Evolutionary conservation across 1,284 basidiomycete species (phyloP).

Genomic region (Butyriboletus regius): DNA sequence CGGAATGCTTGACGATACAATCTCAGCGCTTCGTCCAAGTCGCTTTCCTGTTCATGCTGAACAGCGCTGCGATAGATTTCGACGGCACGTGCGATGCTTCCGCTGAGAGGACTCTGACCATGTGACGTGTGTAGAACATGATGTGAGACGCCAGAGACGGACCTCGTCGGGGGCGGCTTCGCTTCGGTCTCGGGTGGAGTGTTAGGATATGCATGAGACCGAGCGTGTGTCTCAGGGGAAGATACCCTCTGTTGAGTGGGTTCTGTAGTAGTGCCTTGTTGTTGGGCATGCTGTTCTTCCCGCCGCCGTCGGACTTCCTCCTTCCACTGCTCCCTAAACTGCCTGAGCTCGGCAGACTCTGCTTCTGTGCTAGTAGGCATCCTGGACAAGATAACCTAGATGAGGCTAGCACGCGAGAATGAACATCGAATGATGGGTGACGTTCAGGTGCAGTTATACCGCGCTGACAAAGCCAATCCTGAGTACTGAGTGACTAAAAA

Average conservation of each 20-base stretch:
- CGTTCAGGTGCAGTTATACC: not conserved
- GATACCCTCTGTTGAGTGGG: not conserved
- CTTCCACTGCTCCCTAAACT: slow-evolving; percentile 70
- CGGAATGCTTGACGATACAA: slow-evolving; percentile 76
- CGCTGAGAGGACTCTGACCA: slow-evolving; percentile 27
- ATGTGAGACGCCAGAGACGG: slow-evolving; percentile 6
- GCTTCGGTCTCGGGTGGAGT: not conserved
- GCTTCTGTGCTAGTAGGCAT: slow-evolving; percentile 7
- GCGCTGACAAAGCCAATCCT: slow-evolving; percentile 18
- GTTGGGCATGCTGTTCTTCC: slow-evolving; percentile 16
- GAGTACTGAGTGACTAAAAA: no score
- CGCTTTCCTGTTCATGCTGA: slow-evolving; percentile 62
- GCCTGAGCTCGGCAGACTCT: slow-evolving; percentile 50
- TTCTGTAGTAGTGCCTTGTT: not conserved
- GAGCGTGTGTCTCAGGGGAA: not conserved
- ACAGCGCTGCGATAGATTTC: slow-evolving; percentile 65
- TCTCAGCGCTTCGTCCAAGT: slow-evolving; percentile 65
- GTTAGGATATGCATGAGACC: not conserved
- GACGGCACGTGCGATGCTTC: slow-evolving; percentile 45
- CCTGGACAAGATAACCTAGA: not conserved
- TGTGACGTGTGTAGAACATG: slow-evolving; percentile 12
- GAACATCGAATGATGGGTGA: not conserved
- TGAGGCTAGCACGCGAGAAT: not conserved
- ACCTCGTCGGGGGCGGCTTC: not conserved
- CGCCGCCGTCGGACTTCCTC: slow-evolving; percentile 53